Conservation (phyloP, 768 basidiomycete genomes). For the Boletus reticuloceps region DNA sequence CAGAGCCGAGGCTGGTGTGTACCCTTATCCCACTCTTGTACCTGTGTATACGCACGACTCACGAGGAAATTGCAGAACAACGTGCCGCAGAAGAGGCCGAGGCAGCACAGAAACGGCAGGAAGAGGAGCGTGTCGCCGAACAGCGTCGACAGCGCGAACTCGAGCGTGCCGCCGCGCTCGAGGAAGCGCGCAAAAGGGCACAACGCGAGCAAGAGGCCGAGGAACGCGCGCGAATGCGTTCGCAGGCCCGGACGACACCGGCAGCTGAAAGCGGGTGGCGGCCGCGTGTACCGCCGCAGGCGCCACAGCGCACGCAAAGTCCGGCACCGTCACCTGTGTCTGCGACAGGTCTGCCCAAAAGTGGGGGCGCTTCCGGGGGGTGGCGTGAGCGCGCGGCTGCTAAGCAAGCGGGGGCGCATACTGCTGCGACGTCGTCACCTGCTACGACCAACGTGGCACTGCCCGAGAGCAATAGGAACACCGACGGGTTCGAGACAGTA, state of each 20-base stretch:
- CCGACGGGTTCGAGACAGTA: slow-evolving; percentile 74
- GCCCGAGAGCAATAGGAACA: slow-evolving; percentile 49
- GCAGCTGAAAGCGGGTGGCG: slow-evolving; percentile 16
- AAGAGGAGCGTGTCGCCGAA: slow-evolving; percentile 53
- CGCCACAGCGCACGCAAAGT: slow-evolving; percentile 54
- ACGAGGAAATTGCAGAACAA: slow-evolving; percentile 37
- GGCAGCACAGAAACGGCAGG: slow-evolving; percentile 54
- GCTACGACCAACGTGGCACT: slow-evolving; percentile 20
- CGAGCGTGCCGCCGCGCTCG: slow-evolving; percentile 49
- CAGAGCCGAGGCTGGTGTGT: slow-evolving; percentile 52
- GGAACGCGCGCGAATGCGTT: slow-evolving; percentile 40
- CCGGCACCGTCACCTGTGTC: slow-evolving; percentile 41
- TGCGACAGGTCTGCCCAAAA: slow-evolving; percentile 38
- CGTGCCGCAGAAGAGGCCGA: slow-evolving; percentile 57
- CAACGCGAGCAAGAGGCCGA: slow-evolving; percentile 73
- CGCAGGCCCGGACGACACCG: slow-evolving; percentile 30
- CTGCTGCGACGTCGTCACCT: slow-evolving; percentile 6
- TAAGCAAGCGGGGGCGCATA: not conserved
- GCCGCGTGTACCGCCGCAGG: slow-evolving; percentile 19
- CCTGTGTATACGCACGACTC: slow-evolving; percentile 4
- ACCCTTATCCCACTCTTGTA: too few relatives aligned
- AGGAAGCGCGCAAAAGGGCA: slow-evolving; percentile 56
- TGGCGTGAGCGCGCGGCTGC: slow-evolving; percentile 52
- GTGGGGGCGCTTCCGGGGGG: slow-evolving; percentile 32
- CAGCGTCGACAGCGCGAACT: slow-evolving; percentile 52